Evolutionary conservation across 768 basidiomycete species (phyloP).

Genomic region (Pleurotus djamor): DNA sequence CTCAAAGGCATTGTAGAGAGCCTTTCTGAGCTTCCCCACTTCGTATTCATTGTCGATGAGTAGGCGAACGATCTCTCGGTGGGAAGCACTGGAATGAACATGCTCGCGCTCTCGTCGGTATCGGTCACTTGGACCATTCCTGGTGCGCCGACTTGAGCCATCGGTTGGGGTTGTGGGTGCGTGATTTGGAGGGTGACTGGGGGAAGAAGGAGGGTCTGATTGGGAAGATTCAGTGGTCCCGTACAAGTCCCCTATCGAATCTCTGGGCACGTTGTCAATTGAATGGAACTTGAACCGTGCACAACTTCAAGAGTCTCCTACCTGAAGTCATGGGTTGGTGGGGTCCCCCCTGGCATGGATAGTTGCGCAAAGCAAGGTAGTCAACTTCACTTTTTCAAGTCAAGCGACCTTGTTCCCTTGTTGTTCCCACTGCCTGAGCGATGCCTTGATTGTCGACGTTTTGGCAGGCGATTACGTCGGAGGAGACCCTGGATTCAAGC

Average conservation of each 20-base stretch:
- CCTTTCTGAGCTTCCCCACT: slow-evolving; percentile 27
- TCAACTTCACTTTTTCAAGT: too few species aligned
- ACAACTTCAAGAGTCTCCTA: neutral
- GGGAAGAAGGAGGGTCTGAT: neutral
- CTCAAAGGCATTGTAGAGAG: slow-evolving; percentile 30
- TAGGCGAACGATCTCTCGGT: slow-evolving; percentile 26
- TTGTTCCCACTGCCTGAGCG: too few species aligned
- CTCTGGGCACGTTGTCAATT: neutral
- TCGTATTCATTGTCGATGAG: slow-evolving; percentile 32
- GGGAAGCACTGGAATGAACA: slow-evolving; percentile 14
- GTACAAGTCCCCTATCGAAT: neutral
- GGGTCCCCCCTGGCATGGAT: neutral
- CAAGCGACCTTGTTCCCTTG: too few species aligned
- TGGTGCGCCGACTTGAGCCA: neutral
- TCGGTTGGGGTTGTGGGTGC: neutral
- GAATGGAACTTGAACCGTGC: too few species aligned
- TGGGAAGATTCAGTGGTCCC: neutral
- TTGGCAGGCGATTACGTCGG: too few species aligned
- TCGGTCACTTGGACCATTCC: slow-evolving; percentile 8
- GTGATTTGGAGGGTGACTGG: neutral
- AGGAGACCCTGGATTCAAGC: too few species aligned
- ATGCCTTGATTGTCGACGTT: too few species aligned
- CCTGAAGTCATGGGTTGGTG: neutral
- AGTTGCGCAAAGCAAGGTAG: too few species aligned
- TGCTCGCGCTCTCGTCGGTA: slow-evolving; percentile 18